Conservation (phyloP, 2,329 filamentous ascomycete species). For the Thelonectria discophora region DNA sequence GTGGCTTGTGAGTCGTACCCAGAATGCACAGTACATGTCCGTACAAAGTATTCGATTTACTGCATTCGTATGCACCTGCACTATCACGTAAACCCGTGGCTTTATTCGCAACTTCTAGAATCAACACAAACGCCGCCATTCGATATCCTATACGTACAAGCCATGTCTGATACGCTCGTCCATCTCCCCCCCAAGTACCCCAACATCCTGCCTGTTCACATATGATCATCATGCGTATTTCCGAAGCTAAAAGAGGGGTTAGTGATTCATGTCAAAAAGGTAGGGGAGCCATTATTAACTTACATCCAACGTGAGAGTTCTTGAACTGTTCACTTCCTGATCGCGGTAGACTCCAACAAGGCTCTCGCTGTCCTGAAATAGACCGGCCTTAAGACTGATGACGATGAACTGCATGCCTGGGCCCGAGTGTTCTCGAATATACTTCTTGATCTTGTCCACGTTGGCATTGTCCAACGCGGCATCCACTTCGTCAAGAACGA, state of each 20-base stretch:
- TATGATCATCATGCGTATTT: conserved; percentile 45
- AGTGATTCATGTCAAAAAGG: conserved; percentile 13
- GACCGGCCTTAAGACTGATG: conserved; percentile 91
- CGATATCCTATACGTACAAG: conserved; percentile 4
- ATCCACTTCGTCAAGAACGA: conserved; percentile 97
- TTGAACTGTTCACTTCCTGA: conserved; percentile 90
- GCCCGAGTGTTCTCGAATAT: conserved; percentile 91
- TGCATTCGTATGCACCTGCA: conserved; percentile 20
- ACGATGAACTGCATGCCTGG: conserved; percentile 99
- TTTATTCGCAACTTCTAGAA: conserved; percentile 14
- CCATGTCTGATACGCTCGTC: background rate
- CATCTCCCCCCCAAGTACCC: conserved; percentile 1
- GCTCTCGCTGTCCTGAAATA: conserved; percentile 97
- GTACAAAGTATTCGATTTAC: conserved; percentile 3
- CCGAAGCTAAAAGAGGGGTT: conserved; percentile 41
- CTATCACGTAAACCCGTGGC: conserved; percentile 18
- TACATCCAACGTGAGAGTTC: conserved; percentile 93
- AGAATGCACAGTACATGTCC: no score
- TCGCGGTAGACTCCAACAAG: conserved; percentile 95
- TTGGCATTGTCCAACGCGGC: conserved; percentile 98
- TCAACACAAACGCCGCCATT: conserved; percentile 9
- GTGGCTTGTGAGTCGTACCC: background rate
- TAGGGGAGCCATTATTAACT: conserved; percentile 54
- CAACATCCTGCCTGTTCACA: conserved; percentile 1
- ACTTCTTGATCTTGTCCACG: conserved; percentile 94